These are phyloP conservation scores for Sporothrix sp. DNA, from an alignment of 2,329 filamentous ascomycete genomes.

Conservation along the genomic window DNA sequence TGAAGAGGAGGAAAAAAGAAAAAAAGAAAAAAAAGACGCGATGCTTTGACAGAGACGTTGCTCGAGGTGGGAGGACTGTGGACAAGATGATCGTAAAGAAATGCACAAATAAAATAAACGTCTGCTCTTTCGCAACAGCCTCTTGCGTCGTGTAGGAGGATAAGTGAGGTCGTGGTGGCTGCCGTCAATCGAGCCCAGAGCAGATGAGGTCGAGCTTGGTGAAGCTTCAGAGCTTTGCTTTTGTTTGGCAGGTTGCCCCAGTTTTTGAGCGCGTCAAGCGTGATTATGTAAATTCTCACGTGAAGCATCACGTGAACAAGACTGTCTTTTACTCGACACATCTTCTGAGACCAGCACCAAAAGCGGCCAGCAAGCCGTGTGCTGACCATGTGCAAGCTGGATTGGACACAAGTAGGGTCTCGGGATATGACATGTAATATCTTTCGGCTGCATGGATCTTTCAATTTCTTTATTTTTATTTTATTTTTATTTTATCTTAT, in stretches of 20 bases:
- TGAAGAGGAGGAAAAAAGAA: background rate
- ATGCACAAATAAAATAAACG: conserved; percentile 1
- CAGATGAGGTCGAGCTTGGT: conserved; percentile 3
- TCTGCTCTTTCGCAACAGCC: background rate
- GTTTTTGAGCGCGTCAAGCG: background rate
- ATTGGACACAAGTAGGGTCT: conserved; percentile 1
- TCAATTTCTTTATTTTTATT: no score
- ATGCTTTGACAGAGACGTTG: background rate
- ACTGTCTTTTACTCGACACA: no score
- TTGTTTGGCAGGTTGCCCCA: background rate
- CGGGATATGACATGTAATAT: conserved; percentile 1
- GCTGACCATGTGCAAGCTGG: conserved; percentile 5
- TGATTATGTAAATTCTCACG: background rate
- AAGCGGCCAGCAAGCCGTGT: background rate
- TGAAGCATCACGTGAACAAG: background rate
- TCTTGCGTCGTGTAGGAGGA: background rate
- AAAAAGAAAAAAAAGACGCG: background rate
- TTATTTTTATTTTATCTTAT: background rate
- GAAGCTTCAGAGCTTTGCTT: conserved; percentile 9
- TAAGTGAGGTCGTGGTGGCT: background rate
- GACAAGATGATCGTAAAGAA: no score
- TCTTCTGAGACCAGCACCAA: background rate
- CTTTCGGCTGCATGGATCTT: background rate
- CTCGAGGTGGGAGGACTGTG: no score
- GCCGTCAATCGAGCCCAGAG: background rate